phyloP scores from a whole-genome alignment of 345 rosid genomes.

The Camelina laxa region DNA sequence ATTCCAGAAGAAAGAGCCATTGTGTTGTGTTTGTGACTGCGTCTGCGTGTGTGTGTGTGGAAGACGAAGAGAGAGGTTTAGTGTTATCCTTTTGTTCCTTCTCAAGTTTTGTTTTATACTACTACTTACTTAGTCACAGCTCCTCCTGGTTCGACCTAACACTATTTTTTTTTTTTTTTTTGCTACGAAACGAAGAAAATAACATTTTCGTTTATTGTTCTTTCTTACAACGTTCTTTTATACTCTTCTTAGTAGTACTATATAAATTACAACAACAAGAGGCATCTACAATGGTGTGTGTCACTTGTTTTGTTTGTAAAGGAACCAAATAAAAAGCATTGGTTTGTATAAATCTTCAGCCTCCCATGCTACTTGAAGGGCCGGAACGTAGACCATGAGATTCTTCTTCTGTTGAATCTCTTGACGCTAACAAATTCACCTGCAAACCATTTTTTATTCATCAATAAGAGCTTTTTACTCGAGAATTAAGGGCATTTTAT shows the following conservation, averaged over 20 bases:
- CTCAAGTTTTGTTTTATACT: background rate
- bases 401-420: constrained; percentile 53
- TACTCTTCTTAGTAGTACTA: background rate
- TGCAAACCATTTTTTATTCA: constrained; percentile 42
- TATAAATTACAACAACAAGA: background rate
- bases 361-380: constrained; percentile 70
- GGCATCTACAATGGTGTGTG: background rate
- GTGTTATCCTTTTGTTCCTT: constrained; percentile 49
- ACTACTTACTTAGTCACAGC: no score
- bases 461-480: constrained; percentile 9
- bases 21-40: constrained; percentile 18
- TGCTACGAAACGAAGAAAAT: background rate
- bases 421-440: constrained; percentile 83
- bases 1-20: constrained; percentile 62
- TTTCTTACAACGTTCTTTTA: background rate
- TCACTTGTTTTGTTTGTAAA: background rate
- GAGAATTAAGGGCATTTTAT: background rate
- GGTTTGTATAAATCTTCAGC: constrained; percentile 33
- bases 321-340: constrained; percentile 3
- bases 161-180: background rate
- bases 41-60: constrained; percentile 2
- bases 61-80: constrained; percentile 43
- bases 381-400: constrained; percentile 42
- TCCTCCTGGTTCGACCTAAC: constrained; percentile 14
- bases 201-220: background rate